Evolutionary conservation across 1,284 basidiomycete genomes (phyloP), one percentile per base, ranked within the genome.

Genomic region (Moesziomyces sp.): DNA sequence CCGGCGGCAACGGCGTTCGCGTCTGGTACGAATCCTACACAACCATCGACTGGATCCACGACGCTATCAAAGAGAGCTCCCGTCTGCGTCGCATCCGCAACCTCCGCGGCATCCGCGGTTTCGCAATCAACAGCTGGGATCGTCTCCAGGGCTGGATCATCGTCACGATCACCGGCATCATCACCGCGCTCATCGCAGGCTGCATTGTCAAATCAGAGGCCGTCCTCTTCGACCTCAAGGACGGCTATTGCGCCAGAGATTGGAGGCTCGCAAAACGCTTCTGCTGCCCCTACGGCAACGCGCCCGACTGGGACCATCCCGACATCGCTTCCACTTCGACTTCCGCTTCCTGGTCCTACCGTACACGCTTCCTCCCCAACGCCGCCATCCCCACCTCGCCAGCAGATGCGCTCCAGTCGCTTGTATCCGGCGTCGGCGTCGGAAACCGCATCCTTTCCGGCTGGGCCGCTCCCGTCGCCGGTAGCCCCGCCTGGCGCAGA

Each of bases 211-310:
- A 92, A 30, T 88, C 89, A 59, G 96, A 99, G 82, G 92, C 93
- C 83, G 91, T 90, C 87, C 86, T 98, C n/a, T 98, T 97, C 80
- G 93, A 97, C 83, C 84, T 92, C 73, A 98, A 98, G 85, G 92
- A 94, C 58, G 96, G 96, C 0, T 93, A 92, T 83, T 98, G 95
- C 84, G 80, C 82, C 2, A 84, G 85, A 0, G 87, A 87, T 2
- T 92, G 91, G 90, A 91, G 88, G 85, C 90, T 88, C 59, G 90
- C 94, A 1, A 91, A 89, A 79, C 87, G 90, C 3, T 93, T 94
- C 84, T 97, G 94, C 83, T 96, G 93, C 82, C 79, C 78, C 21
- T 76, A 61, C 47, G 74, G 58, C 34, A 55, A 52, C 9, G 59
- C 58, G 0, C 74, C 74, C 2, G 74, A 73, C 43, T 75, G 71